A percentile compares a stretch with the other conserved stretches of the same genome.
Evolutionary conservation across 495 filamentous ascomycete genomes (phyloP).

Genomic region (Podospora pseudoanserina): DNA sequence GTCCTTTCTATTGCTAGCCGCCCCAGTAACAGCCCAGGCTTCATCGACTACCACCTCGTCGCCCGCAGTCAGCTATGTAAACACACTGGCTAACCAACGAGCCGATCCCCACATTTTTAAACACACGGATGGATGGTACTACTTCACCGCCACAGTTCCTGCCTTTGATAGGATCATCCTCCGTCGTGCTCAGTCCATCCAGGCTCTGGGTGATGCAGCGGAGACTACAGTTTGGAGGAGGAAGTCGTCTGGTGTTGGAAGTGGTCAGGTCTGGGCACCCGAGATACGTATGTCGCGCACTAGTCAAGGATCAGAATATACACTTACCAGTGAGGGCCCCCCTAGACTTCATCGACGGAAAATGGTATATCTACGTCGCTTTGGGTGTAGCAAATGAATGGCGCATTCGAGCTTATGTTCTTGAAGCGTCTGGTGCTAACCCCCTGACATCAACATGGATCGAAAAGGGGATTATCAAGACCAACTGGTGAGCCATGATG

Average conservation of each 20-base stretch:
- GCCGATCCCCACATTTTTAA: conserved; percentile 37
- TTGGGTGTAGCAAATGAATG: conserved; percentile 28
- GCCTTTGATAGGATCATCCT: conserved; percentile 49
- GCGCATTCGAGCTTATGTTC: conserved; percentile 30
- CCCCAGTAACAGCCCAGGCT: not conserved
- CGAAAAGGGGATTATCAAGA: conserved; percentile 28
- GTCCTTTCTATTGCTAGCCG: not conserved
- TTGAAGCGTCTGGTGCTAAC: conserved; percentile 27
- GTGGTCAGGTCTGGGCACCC: conserved; percentile 55
- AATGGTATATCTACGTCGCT: conserved; percentile 48
- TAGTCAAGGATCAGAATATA: not conserved
- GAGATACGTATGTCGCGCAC: conserved; percentile 36
- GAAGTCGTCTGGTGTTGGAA: conserved; percentile 45
- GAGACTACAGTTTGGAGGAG: conserved; percentile 31
- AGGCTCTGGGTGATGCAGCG: conserved; percentile 45
- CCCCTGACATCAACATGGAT: conserved; percentile 25
- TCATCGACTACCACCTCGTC: conserved; percentile 6
- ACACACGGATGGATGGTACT: conserved; percentile 51
- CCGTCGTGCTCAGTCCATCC: conserved; percentile 46
- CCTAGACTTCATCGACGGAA: conserved; percentile 39
- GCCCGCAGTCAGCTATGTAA: conserved; percentile 24
- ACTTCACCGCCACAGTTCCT: conserved; percentile 44
- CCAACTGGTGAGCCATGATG: conserved; percentile 20
- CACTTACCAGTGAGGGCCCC: not conserved
- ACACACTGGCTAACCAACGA: conserved; percentile 26